Evolutionary conservation across 345 rosid species (phyloP), one percentile per base, ranked within the genome.

Genomic region (Eucalyptus cladocalyx): DNA sequence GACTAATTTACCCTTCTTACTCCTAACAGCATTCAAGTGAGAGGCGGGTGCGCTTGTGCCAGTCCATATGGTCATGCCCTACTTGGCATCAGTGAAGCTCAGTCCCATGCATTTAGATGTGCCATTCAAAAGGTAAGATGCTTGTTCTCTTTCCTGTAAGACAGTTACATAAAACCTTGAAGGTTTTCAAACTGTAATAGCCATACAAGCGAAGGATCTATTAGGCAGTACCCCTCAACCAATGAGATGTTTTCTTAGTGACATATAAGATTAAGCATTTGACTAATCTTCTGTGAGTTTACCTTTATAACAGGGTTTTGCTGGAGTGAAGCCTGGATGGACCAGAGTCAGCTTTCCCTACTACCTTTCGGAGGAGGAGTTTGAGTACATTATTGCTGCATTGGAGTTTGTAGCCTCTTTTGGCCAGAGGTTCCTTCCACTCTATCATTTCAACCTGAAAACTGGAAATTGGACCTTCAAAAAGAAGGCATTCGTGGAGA

Each of bases 21-120:
- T n/a, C n/a, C n/a, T n/a, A n/a, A n/a, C n/a, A n/a, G n/a, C n/a
- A 94, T 95, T 80, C 97, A 95, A 48, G 94, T 96, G 9, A 90
- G 97, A 80, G 97, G 94, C 2, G 95, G 97, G 2, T 94, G 96
- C 24, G 96, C 95, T 42, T 95, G 96, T 88, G 96, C 97, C 26
- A 95, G 92, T 62, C 97, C 97, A 37, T 95, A 95, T 42, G 97
- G 96, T 21, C 97, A 95, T 37, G 8, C 37, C 42, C 83, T 95
- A 88, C 96, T 95, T 56, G 87, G 88, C 32, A 80, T 95, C 13
- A 43, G 87, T 47, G 87, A 92, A 69, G 26, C 65, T 80, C 86
- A 2, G 3, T 93, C 96, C 6, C 92, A 89, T 47, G 90, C 92
- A 18, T 8, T 93, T 7, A 91, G 95, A 87, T 89, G 92, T 19